Evolutionary conservation across 805 yeast species (phyloP), one percentile per base, ranked within the genome.

Genomic region (Monosporozyma servazzii): DNA sequence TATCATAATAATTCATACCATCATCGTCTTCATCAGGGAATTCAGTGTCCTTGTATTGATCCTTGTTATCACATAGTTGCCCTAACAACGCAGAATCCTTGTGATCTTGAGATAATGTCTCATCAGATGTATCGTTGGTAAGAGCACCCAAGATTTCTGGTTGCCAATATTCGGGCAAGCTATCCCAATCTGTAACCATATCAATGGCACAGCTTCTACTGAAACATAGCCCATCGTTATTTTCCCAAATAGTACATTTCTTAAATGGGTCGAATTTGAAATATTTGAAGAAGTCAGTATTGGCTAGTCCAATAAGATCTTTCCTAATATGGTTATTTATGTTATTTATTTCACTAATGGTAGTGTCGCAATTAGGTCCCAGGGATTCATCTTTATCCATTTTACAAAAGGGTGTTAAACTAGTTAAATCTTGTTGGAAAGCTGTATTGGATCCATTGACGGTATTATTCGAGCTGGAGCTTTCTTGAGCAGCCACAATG

Each of bases 191-290:
- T 48, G 82, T 87, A 11, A 86, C 77, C 2, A 88, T 79, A 64
- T 89, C 96, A 42, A 89, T 95, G 0, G 96, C 95, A 70, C 97
- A 89, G 51, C 88, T 84, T 56, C 87, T 76, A 62, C 88, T 87
- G 54, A 89, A 86, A 65, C 97, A 89, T 61, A 86, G 81, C 43
- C 90, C 95, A 47, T 76, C 76, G 61, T 74, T 80, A 58, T 82
- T 88, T 57, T 80, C 80, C 89, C 88, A 86, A 66, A 86, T 89
- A 27, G 95, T 91, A 67, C 99, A 89, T 65, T 79, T 79, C 56
- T 77, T 84, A 67, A 81, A 88, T 52, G 93, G 74, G 62, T 93
- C 89, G 51, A 93, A 76, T 65, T 88, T 83, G 73, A 88, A 93
- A 65, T 86, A 88, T 56, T 84, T 79, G 78, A 93, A 91, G 69